Percentiles rank a stretch among this genome's conserved stretches.
These are phyloP conservation scores for Xanthoconium stramineum DNA, from an alignment of 768 basidiomycete genomes.

Conservation along the genomic window DNA sequence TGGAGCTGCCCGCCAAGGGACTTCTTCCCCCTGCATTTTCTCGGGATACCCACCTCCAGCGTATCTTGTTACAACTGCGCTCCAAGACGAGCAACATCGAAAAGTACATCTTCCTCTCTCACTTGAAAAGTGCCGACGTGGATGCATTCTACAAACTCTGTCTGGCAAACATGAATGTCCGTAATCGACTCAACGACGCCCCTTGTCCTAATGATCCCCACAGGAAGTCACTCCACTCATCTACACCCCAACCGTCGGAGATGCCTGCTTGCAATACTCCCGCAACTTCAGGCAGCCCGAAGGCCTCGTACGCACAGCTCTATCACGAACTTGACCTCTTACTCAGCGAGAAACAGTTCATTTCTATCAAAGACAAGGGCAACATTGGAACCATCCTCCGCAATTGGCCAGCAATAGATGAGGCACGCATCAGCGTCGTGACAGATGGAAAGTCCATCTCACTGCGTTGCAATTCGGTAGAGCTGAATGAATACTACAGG, in stretches of 20 bases:
- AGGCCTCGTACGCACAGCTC: constrained; percentile 50
- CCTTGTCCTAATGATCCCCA: background rate
- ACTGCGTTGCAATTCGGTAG: background rate
- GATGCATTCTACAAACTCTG: constrained; percentile 78
- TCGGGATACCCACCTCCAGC: constrained; percentile 47
- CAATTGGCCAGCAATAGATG: constrained; percentile 68
- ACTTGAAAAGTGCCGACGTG: constrained; percentile 69
- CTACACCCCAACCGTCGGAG: constrained; percentile 91
- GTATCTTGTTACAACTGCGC: constrained; percentile 67
- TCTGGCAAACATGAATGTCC: constrained; percentile 54
- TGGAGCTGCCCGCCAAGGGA: constrained; percentile 48
- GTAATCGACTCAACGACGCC: constrained; percentile 1
- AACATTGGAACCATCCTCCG: constrained; percentile 65
- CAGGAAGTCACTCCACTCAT: constrained; percentile 72
- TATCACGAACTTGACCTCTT: background rate
- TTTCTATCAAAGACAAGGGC: constrained; percentile 83
- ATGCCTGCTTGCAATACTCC: constrained; percentile 83
- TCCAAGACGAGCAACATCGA: constrained; percentile 74
- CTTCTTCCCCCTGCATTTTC: constrained; percentile 59
- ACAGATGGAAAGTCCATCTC: constrained; percentile 65
- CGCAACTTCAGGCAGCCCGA: constrained; percentile 74
- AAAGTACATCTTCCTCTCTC: constrained; percentile 82
- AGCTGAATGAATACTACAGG: constrained; percentile 37
- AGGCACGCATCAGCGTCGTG: constrained; percentile 88
- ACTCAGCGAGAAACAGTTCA: constrained; percentile 44